These are phyloP conservation scores for Adansonia grandidieri DNA, from an alignment of 441 rosid genomes.

Conservation along the genomic window DNA sequence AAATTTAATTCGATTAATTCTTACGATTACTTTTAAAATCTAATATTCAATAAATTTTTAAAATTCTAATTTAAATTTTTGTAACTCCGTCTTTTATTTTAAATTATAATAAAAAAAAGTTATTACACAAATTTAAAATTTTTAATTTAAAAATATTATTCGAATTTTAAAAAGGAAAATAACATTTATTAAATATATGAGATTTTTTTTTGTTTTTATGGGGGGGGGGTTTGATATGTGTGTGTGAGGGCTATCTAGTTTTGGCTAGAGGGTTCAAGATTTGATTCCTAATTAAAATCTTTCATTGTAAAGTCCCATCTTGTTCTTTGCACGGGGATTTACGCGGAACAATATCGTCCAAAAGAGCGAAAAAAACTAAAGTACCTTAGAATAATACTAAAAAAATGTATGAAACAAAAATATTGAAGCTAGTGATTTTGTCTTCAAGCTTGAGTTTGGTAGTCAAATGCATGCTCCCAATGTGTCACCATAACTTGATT, in stretches of 20 bases:
- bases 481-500: constrained; percentile 33
- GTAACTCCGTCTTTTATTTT: too few species aligned
- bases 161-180: too few species aligned
- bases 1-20: too few species aligned
- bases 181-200: not conserved
- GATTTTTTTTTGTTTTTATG: not conserved
- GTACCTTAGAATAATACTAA: not conserved
- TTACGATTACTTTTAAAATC: too few species aligned
- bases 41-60: too few species aligned
- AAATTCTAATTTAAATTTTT: too few species aligned
- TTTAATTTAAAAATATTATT: too few species aligned
- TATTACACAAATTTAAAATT: too few species aligned
- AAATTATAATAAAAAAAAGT: too few species aligned
- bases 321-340: not conserved
- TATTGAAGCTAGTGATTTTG: constrained; percentile 29
- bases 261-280: not conserved
- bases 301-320: constrained; percentile 14
- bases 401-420: not conserved
- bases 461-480: constrained; percentile 41
- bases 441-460: constrained; percentile 15
- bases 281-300: constrained; percentile 4
- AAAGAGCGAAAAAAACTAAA: not conserved
- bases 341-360: not conserved
- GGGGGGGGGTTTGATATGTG: not conserved
- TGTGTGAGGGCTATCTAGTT: not conserved